phyloP scores from a whole-genome alignment of 2,329 filamentous ascomycete species.

The Paracamarosporium sp. region DNA sequence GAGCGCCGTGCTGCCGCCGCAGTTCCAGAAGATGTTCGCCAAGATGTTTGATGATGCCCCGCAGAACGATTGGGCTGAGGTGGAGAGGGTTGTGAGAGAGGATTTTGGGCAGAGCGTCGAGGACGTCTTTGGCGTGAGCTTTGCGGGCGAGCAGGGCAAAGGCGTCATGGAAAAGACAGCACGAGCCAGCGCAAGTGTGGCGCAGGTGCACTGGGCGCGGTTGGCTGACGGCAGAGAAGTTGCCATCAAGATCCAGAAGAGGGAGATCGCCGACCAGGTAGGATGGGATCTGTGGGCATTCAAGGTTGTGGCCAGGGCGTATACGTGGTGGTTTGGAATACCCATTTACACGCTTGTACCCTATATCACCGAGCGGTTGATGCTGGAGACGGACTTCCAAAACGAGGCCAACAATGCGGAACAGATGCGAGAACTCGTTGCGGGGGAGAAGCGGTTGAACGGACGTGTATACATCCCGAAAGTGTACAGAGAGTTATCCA shows the following conservation, averaged over 20 bases:
- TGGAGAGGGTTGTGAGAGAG: conserved; percentile 82
- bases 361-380: conserved; percentile 89
- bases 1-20: conserved; percentile 87
- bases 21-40: conserved; percentile 95
- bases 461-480: conserved; percentile 87
- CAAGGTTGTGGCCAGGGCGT: conserved; percentile 83
- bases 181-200: conserved; percentile 86
- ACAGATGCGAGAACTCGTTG: conserved; percentile 79
- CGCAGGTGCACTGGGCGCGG: conserved; percentile 94
- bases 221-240: conserved; percentile 87
- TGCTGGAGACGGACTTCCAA: conserved; percentile 91
- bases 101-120: conserved; percentile 86
- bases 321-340: conserved; percentile 89
- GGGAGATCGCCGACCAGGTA: conserved; percentile 89
- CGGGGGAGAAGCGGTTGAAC: conserved; percentile 75
- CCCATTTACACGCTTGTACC: conserved; percentile 90
- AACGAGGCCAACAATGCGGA: conserved; percentile 91
- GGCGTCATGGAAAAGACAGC: conserved; percentile 75
- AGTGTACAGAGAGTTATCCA: conserved; percentile 82
- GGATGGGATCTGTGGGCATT: conserved; percentile 97
- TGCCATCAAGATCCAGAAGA: conserved; percentile 95
- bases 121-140: conserved; percentile 91
- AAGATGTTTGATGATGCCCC: conserved; percentile 98
- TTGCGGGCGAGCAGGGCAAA: conserved; percentile 68
- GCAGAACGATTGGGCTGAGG: conserved; percentile 85